These are phyloP conservation scores for Malus hybrid DNA, from an alignment of 331 rosid genomes.

Conservation along the genomic window DNA sequence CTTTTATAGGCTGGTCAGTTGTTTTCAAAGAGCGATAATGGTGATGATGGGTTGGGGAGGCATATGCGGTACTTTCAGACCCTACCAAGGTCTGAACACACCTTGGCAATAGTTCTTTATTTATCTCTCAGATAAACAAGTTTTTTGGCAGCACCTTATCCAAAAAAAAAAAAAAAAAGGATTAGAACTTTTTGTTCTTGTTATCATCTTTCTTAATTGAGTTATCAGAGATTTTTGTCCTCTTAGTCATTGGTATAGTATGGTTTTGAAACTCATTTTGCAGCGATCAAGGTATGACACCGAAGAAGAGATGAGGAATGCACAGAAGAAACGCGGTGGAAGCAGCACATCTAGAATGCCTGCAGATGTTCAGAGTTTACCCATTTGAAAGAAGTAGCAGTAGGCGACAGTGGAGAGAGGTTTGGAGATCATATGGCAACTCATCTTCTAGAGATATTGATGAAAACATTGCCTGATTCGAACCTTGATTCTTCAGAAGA, in stretches of 20 bases:
- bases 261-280: constrained; percentile 1
- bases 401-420: constrained; percentile 70
- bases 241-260: not conserved
- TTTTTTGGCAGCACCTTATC: not conserved
- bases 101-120: not conserved
- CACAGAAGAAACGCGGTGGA: constrained; percentile 62
- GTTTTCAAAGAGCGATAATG: too few relatives aligned
- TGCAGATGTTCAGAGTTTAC: constrained; percentile 39
- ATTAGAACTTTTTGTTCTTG: not conserved
- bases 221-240: not conserved
- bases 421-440: constrained; percentile 49
- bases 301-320: constrained; percentile 83
- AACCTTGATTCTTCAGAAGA: not conserved
- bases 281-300: constrained; percentile 80
- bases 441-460: constrained; percentile 38
- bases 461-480: constrained; percentile 14
- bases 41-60: too few relatives aligned
- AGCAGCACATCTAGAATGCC: constrained; percentile 48
- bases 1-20: too few relatives aligned
- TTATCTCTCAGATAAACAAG: not conserved
- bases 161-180: not conserved
- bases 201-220: not conserved
- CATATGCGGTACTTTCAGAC: too few relatives aligned
- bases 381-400: constrained; percentile 55
- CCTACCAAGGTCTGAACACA: constrained; percentile 32